Base-by-base conservation (phyloP, 2,329 filamentous ascomycete species). In the Ophiocordyceps robertsii region DNA sequence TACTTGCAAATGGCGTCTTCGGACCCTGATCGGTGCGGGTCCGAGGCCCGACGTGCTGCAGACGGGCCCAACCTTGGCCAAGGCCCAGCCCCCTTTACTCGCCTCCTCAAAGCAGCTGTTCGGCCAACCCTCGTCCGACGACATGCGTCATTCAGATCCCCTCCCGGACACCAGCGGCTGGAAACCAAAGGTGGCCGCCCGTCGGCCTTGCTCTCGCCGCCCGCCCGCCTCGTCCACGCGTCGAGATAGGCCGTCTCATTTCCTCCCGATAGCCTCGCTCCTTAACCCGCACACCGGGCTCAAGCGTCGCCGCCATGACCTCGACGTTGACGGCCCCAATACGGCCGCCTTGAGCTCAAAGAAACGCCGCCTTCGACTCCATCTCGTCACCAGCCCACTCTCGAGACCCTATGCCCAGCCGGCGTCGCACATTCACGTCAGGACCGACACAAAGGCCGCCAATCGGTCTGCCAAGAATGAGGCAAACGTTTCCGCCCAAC, bases 381-480 rank as follows among this genome's bases (percentile, higher is more conserved):
- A 72, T 17, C 68, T 85, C 37, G 75, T 84, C 53, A 86, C 82
- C 2, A 84, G 80, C 17, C 72, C 80, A 8, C 73, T 86, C 1
- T 84, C 80, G 10, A 72, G 69, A 39, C 80, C 82, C 1, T 86
- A 77, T 58, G 84, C 80, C 0, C 67, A 74, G 27, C 82, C 82
- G 0, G 77, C 82, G 3, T 78, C 80, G 37, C 80, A 85, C 52
- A 82, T 84, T 44, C 77, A 76, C 43, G 67, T 64, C 12, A 53
- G 59, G 11, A 58, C 64, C 2, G 65, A 68, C 5, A 66, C 71
- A 47, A 69, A 40, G 21, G 17, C 16, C 6, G 11, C 21, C 29
- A 64, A 50, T 61, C 68, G 4, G 51, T 70, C 29, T 67, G 5
- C 57, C 67, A 30, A 29, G 17, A 8, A 13, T 1, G 40, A 42